A percentile compares a stretch with the other conserved stretches of the same genome.
Conservation (phyloP, 164 flowering plant species). For the Dillenia suffruticosa region DNA sequence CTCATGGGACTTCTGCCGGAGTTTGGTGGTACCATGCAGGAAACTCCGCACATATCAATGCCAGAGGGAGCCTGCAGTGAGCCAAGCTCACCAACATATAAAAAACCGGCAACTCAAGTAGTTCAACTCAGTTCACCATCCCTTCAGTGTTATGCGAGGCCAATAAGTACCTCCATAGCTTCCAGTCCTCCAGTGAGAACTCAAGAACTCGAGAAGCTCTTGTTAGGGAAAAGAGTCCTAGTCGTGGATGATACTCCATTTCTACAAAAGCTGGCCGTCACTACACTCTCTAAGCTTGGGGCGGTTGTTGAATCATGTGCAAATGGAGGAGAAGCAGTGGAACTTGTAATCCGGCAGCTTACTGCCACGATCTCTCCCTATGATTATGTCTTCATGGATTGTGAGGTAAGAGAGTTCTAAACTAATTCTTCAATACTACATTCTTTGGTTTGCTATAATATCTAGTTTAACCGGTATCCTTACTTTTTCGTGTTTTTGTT, state of each 20-base stretch:
- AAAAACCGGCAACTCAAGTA: too few relatives aligned
- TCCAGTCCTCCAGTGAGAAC: not conserved
- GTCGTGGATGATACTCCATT: conserved; percentile 49
- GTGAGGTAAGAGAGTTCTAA: conserved; percentile 37
- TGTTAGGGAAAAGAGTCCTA: conserved; percentile 52
- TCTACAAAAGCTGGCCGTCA: conserved; percentile 17
- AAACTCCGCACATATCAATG: too few relatives aligned
- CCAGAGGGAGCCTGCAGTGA: not conserved
- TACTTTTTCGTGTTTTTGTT: not conserved
- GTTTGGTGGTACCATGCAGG: conserved; percentile 9
- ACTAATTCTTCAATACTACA: too few relatives aligned
- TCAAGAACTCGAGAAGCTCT: conserved; percentile 13
- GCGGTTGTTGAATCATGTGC: conserved; percentile 32
- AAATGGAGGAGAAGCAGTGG: conserved; percentile 53
- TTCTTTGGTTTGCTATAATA: not conserved
- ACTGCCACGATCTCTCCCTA: conserved; percentile 26
- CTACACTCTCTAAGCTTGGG: conserved; percentile 30
- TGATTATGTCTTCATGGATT: conserved; percentile 60
- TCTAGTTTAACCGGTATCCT: not conserved
- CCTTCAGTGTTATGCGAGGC: not conserved
- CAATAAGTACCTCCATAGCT: too few relatives aligned
- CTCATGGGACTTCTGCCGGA: conserved; percentile 20
- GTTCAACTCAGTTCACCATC: not conserved
- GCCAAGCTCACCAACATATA: not conserved
- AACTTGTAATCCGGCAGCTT: not conserved